Base-by-base conservation (phyloP, 176 grass and related monocot species). In the Stipa capillata region DNA sequence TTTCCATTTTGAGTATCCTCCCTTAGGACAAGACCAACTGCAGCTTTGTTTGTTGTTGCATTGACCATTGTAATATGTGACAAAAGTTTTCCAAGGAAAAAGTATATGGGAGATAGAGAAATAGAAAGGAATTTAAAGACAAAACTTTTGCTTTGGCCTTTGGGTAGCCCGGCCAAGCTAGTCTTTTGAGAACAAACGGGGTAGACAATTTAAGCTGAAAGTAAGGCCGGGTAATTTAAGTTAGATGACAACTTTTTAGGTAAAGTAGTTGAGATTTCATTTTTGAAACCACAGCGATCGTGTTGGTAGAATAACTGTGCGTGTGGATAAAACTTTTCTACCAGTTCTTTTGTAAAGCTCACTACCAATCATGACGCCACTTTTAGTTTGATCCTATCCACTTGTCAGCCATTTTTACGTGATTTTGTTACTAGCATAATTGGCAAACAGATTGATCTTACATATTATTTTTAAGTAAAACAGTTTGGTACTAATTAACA, bases 131-230 rank as follows among this genome's bases (percentile, higher is more conserved):
- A 27, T 40, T 25, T 18, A 79, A 41, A 79, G 47, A 79, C n/a
- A n/a, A n/a, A 66, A 40, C 55, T 82, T 82, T 82, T 62, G 79
- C 41, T 73, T 61, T 72, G n/a, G 41, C 14, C n/a, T n/a, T n/a
- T n/a, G n/a, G n/a, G n/a, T 32, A 50, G 32, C n/a, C 9, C 15
- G n/a, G n/a, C n/a, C 16, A n/a, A 6, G 23, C 29, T 79, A 60
- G 28, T 48, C 65, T 81, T 81, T 71, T 72, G 5, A 72, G 31
- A 48, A 25, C 8, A 18, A 72, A 60, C 3, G 1, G 10, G 2
- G n/a, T 17, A 41, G 53, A 48, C 7, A 5, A 35, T 36, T 43
- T 53, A 72, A 47, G 33, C 60, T 36, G 15, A 23, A 42, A 34
- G 20, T 12, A 47, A 24, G n/a, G n/a, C n/a, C n/a, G 5, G 25